Percentiles rank a stretch among this genome's conserved stretches.
Conservation (phyloP, 2,329 filamentous ascomycete genomes). For the Calonectria crousiana region DNA sequence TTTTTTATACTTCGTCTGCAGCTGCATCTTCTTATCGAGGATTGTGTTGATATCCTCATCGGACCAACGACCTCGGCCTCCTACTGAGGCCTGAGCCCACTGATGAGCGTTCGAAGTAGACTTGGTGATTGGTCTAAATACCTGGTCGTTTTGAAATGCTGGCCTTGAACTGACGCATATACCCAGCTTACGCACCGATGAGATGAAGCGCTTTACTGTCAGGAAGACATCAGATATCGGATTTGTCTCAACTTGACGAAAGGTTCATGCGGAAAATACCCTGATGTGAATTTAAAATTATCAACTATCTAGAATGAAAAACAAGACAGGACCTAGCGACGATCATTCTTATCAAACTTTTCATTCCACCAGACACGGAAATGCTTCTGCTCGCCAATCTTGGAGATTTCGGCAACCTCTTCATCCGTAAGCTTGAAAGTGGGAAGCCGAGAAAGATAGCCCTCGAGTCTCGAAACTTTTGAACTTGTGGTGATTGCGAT, state of each 20-base stretch:
- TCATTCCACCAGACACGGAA: conserved; percentile 70
- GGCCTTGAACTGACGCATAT: too few species aligned
- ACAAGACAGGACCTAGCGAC: conserved; percentile 35
- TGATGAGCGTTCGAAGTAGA: background rate
- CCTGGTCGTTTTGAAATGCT: background rate
- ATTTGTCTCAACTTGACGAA: too few species aligned
- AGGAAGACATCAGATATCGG: too few species aligned
- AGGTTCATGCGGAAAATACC: too few species aligned
- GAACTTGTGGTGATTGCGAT: conserved; percentile 71
- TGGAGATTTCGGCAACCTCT: conserved; percentile 69
- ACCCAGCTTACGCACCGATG: too few species aligned
- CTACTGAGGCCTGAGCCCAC: background rate
- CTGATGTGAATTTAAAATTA: too few species aligned
- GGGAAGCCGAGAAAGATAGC: conserved; percentile 63
- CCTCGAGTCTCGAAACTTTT: conserved; percentile 68
- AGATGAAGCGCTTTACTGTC: too few species aligned
- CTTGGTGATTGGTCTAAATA: background rate
- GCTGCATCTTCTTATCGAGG: too few species aligned
- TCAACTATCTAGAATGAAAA: background rate
- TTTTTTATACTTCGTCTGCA: too few species aligned
- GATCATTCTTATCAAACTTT: conserved; percentile 65
- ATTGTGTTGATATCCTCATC: background rate
- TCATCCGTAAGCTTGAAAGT: conserved; percentile 69
- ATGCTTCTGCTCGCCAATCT: conserved; percentile 70
- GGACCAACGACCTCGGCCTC: background rate